Percentiles rank a stretch among this genome's conserved stretches.
These are phyloP conservation scores for Colletotrichum theobromicola DNA, from an alignment of 2,329 filamentous ascomycete genomes.

Conservation along the genomic window DNA sequence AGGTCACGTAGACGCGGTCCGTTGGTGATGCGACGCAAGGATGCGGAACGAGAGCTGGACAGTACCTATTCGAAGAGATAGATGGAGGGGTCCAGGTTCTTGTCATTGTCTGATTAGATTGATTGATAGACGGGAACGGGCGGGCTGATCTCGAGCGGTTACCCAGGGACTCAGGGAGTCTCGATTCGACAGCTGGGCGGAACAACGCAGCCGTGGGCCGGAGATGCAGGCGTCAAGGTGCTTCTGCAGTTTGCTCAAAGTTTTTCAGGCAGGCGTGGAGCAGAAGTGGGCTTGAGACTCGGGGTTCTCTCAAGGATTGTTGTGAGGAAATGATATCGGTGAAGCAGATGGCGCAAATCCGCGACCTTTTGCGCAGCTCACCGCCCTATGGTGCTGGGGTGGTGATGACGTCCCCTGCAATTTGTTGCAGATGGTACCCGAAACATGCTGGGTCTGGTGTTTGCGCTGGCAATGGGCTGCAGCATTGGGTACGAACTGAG, in stretches of 20 bases:
- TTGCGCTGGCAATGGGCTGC: neutral
- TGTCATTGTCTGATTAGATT: neutral
- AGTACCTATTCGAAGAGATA: neutral
- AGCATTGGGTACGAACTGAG: neutral
- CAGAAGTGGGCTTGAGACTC: neutral
- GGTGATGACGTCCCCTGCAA: neutral
- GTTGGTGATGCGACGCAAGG: constrained; percentile 17
- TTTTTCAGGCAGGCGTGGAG: neutral
- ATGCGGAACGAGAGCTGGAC: neutral
- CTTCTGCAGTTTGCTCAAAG: neutral
- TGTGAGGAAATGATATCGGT: constrained; percentile 4
- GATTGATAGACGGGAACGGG: neutral
- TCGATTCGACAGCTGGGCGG: neutral
- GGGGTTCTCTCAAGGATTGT: neutral
- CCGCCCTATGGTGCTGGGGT: constrained; percentile 12
- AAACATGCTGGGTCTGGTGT: neutral
- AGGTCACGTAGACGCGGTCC: neutral
- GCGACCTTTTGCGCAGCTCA: neutral
- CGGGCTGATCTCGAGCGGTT: neutral
- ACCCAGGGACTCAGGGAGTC: too few species aligned
- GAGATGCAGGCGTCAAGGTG: neutral
- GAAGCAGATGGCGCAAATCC: neutral
- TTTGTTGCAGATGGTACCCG: neutral
- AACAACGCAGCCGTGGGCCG: neutral
- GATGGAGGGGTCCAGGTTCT: neutral